Base-by-base conservation (phyloP, 2,329 filamentous ascomycete species). In the Simplicillium sp. region DNA sequence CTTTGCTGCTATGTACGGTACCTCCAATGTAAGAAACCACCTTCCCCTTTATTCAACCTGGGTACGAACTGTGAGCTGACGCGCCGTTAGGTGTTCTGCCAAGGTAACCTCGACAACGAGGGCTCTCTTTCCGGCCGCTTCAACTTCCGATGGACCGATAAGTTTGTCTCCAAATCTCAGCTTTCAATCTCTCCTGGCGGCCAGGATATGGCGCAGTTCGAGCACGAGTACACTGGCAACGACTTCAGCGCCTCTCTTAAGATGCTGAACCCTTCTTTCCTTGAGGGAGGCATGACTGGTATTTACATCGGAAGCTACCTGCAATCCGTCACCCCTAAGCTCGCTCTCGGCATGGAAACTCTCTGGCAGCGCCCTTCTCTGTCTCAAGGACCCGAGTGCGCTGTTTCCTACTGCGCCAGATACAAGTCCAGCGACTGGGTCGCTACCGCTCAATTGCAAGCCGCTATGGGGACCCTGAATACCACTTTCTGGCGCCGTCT, bases 291-390 rank as follows among this genome's bases (percentile, higher is more conserved):
- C 42, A 66, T 96, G 39, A 98, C 90, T 18, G 92, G 92, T 54
- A 95, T 97, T 65, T 87, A 87, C 61, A 89, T 98, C 56, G 89
- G 87, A 54, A 92, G 85, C 70, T 97, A 97, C 67, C 76, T 98
- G 45, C 92, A 98, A 66, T 86, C 88, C 38, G 69, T 98, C 46
- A 98, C 92, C 33, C 84, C 87, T 46, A 82, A 77, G 55, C 76
- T 98, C 47, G 79, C 90, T 37, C 72, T 98, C 40, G 92, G 92
- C 52, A 73, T 97, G 46, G 92, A 98, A 67, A 84, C 84, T 41
- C 83, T 98, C 53, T 96, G 87, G 87, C 90, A 95, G 68, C 86
- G 89, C 58, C 77, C 82, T 39, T 85, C 82, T 38, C 74, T 92
- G 53, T 84, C 80, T 56, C 79, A 90, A 62, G 85, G 86, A 34